Conservation (phyloP, 768 basidiomycete genomes). For the Psilocybe cubensis region DNA sequence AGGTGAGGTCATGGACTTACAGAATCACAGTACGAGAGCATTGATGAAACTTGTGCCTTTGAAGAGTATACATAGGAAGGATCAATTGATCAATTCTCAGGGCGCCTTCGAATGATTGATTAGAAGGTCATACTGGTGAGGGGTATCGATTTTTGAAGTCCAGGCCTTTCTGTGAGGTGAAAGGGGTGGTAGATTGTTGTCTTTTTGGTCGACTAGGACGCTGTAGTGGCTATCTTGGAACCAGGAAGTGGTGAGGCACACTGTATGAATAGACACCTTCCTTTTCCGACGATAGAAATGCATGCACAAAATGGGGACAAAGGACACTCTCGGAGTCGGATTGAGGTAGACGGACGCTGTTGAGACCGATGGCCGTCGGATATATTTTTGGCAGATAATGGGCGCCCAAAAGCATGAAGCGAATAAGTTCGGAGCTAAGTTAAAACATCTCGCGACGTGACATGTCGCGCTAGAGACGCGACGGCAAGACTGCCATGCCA, state of each 20-base stretch:
- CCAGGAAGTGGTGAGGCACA: not conserved
- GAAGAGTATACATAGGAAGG: no score
- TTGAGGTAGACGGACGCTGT: not conserved
- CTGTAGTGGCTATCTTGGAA: no score
- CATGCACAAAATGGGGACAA: not conserved
- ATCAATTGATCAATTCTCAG: not conserved
- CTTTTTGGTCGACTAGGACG: not conserved
- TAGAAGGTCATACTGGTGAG: not conserved
- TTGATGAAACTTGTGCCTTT: not conserved
- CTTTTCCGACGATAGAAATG: not conserved
- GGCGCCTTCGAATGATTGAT: not conserved
- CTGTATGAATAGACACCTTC: not conserved
- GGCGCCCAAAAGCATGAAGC: not conserved
- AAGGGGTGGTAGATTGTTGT: not conserved
- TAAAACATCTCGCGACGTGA: not conserved
- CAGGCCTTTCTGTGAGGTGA: not conserved
- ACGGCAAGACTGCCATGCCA: not conserved
- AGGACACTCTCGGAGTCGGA: not conserved
- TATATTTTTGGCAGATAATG: not conserved
- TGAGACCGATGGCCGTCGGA: not conserved
- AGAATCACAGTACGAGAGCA: not conserved
- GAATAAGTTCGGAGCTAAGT: not conserved
- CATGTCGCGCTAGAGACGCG: not conserved
- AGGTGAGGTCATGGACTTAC: not conserved
- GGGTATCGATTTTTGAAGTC: not conserved